Evolutionary conservation across 495 filamentous ascomycete genomes (phyloP).

Genomic region (Xylaria sp.): DNA sequence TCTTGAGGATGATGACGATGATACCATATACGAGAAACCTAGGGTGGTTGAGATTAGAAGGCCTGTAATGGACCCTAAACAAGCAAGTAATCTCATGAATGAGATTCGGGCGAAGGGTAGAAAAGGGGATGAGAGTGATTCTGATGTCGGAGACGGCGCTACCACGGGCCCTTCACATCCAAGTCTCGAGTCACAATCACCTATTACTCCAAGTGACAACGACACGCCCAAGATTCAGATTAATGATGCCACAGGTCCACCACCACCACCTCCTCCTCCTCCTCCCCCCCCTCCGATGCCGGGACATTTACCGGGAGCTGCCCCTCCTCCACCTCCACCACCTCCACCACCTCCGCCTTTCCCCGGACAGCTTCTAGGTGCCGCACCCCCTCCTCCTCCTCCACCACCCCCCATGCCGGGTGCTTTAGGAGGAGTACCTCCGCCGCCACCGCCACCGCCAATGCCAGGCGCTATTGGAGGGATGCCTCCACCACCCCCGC

Average conservation of each 20-base stretch:
- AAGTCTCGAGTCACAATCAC: conserved; percentile 72
- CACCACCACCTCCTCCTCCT: conserved; percentile 60
- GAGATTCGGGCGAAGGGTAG: conserved; percentile 84
- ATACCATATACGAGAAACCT: conserved; percentile 68
- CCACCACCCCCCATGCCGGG: conserved; percentile 56
- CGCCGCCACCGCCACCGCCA: conserved; percentile 64
- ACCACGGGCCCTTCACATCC: conserved; percentile 81
- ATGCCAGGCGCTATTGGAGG: conserved; percentile 41
- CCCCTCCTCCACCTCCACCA: conserved; percentile 56
- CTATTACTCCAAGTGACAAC: conserved; percentile 73
- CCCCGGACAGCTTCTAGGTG: conserved; percentile 51
- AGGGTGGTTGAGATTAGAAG: conserved; percentile 71
- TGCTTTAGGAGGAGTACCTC: conserved; percentile 51
- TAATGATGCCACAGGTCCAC: conserved; percentile 52
- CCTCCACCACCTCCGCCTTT: conserved; percentile 60
- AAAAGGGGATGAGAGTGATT: conserved; percentile 73
- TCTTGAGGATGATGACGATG: conserved; percentile 54
- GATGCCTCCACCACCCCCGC: conserved; percentile 52
- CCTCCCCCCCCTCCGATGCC: conserved; percentile 60
- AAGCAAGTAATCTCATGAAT: conserved; percentile 75
- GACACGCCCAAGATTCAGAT: conserved; percentile 56
- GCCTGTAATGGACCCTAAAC: conserved; percentile 75
- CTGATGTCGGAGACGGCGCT: conserved; percentile 73
- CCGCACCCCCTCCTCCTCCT: conserved; percentile 64
- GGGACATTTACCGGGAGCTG: conserved; percentile 50